Evolutionary conservation across 805 yeast species (phyloP).

Genomic region (Metschnikowia drakensbergensis): DNA sequence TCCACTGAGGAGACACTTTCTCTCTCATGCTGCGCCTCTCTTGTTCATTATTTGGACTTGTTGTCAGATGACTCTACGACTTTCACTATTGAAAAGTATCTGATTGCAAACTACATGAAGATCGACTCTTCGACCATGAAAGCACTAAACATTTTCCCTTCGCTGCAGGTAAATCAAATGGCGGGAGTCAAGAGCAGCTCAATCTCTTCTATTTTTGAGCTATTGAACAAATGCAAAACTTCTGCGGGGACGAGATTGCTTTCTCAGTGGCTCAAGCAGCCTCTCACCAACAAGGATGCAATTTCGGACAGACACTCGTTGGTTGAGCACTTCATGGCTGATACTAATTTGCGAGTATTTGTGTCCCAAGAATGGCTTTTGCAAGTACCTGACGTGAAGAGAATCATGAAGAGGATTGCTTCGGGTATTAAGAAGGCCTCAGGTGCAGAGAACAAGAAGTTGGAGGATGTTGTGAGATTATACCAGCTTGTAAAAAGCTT

Average conservation of each 20-base stretch:
- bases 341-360: constrained; percentile 60
- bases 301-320: constrained; percentile 68
- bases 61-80: constrained; percentile 57
- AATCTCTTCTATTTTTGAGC: constrained; percentile 63
- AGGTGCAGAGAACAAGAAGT: constrained; percentile 47
- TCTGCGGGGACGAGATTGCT: constrained; percentile 84
- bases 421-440: constrained; percentile 27
- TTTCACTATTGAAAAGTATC: constrained; percentile 60
- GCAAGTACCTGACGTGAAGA: constrained; percentile 77
- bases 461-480: constrained; percentile 86
- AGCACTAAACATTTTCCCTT: constrained; percentile 83
- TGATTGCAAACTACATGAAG: constrained; percentile 78
- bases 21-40: constrained; percentile 61
- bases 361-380: constrained; percentile 65
- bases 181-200: constrained; percentile 21
- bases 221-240: constrained; percentile 84
- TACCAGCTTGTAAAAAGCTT: constrained; percentile 73
- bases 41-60: constrained; percentile 64
- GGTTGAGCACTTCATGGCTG: constrained; percentile 71
- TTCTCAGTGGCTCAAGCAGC: constrained; percentile 96
- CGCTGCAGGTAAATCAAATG: constrained; percentile 12
- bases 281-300: constrained; percentile 60
- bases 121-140: constrained; percentile 86
- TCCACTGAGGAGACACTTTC: constrained; percentile 47
- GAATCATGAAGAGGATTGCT: constrained; percentile 64